Base-by-base conservation (phyloP, 352 stramenopile genomes). In the Globisporangium yorkense region DNA sequence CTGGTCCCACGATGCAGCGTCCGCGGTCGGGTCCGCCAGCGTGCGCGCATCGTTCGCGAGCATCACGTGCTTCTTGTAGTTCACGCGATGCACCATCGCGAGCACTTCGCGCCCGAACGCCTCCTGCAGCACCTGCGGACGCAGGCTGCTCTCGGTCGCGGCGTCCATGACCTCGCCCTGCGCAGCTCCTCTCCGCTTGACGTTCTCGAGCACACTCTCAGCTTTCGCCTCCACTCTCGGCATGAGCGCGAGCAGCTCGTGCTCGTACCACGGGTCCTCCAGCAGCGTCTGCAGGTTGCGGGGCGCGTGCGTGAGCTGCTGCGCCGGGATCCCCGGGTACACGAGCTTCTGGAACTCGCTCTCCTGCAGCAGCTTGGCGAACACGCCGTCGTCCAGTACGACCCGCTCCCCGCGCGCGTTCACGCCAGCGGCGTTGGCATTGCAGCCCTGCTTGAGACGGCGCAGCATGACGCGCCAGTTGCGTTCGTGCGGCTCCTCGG, bases 31-130 rank as follows among this genome's bases (percentile, higher is more conserved):
- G 40, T 92, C 77, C 0, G 87, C 87, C 2, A 92, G 53, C 43
- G 75, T 73, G 1, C 78, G 66, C 15, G 54, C 62, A 46, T 93
- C 78, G 50, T 89, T 87, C 4, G 84, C 83, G 13, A 96, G 57
- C 56, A 86, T 50, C 27, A 80, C 68, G 56, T 94, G 84, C 61
- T 94, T 92, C 59, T 91, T 76, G 56, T 75, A 68, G 62, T 93
- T 94, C 15, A 95, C 74, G 6, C 82, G 82, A 49, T 89, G 85
- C 20, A 96, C 76, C 81, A 96, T 92, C 12, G 74, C 71, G 37
- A 95, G 53, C 21, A 95, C 69, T 56, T 96, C 83, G 44, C 87
- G 70, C 0, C 73, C 84, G 69, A 96, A 95, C 0, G 85, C 85
- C 58, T 96, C 85, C 49, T 94, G 86, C 41, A 93, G 62, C 8